Conservation (phyloP, 2,329 filamentous ascomycete species). For the Huntiella abstrusa region DNA sequence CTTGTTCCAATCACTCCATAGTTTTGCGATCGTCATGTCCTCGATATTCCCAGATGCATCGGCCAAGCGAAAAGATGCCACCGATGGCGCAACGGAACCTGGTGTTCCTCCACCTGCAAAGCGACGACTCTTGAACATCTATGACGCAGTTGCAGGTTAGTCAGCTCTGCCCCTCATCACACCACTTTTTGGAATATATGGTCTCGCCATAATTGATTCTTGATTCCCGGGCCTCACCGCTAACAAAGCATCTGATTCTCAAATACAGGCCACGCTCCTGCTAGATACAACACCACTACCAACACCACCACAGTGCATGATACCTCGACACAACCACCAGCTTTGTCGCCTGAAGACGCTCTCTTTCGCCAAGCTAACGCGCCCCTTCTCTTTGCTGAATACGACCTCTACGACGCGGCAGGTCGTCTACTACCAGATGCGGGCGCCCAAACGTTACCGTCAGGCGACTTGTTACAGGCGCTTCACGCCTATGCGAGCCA, state of each 20-base stretch:
- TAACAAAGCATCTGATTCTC: neutral
- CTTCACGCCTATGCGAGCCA: constrained; percentile 49
- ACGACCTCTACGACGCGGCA: constrained; percentile 52
- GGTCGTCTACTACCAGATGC: constrained; percentile 31
- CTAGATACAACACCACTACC: neutral
- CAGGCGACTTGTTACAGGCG: constrained; percentile 49
- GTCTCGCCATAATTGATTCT: neutral
- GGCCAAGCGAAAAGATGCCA: neutral
- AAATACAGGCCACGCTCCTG: constrained; percentile 7
- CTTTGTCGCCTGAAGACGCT: constrained; percentile 47
- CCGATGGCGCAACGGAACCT: no score
- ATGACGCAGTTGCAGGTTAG: constrained; percentile 54
- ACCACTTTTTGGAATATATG: neutral
- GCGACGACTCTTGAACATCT: constrained; percentile 35
- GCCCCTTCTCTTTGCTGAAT: constrained; percentile 48
- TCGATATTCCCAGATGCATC: neutral
- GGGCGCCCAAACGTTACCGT: constrained; percentile 34
- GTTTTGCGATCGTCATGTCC: neutral
- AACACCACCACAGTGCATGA: neutral
- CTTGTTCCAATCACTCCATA: neutral
- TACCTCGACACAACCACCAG: neutral
- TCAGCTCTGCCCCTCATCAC: neutral
- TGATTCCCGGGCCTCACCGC: neutral
- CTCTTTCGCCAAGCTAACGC: constrained; percentile 48
- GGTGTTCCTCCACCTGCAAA: no score